A percentile compares a stretch with the other conserved stretches of the same genome.
Evolutionary conservation across 1,284 basidiomycete species (phyloP).

Genomic region (Trametes versicolor): DNA sequence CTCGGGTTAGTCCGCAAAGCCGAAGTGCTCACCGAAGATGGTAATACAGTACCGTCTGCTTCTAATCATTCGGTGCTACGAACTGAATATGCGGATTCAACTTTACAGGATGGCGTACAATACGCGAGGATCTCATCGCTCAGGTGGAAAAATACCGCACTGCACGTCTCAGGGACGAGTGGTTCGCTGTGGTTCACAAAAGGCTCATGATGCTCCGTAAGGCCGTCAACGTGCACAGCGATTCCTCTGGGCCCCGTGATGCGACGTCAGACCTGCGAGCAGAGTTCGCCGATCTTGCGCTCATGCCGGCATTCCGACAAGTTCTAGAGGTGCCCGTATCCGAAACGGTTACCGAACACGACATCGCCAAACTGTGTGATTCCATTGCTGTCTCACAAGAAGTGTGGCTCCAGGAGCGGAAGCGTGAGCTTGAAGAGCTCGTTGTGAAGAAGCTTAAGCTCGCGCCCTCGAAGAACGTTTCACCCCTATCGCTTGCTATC

Average conservation of each 20-base stretch:
- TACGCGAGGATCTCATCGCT: background rate
- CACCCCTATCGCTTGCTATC: conserved; percentile 15
- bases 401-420: conserved; percentile 9
- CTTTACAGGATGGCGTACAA: background rate
- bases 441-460: background rate
- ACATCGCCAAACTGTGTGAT: background rate
- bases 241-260: background rate
- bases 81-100: background rate
- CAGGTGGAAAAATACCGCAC: background rate
- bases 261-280: conserved; percentile 9
- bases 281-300: conserved; percentile 8
- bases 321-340: background rate
- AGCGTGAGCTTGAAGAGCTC: conserved; percentile 4
- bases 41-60: no score
- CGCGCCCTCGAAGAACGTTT: background rate
- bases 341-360: background rate
- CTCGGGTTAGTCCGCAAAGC: no score
- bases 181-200: background rate
- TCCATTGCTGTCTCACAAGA: background rate
- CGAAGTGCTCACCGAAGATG: no score
- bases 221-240: background rate
- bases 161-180: background rate
- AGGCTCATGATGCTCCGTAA: background rate
- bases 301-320: conserved; percentile 6
- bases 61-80: background rate